phyloP scores from a whole-genome alignment of 108 stramenopile species.

The Cyclostephanos tholiformis region DNA sequence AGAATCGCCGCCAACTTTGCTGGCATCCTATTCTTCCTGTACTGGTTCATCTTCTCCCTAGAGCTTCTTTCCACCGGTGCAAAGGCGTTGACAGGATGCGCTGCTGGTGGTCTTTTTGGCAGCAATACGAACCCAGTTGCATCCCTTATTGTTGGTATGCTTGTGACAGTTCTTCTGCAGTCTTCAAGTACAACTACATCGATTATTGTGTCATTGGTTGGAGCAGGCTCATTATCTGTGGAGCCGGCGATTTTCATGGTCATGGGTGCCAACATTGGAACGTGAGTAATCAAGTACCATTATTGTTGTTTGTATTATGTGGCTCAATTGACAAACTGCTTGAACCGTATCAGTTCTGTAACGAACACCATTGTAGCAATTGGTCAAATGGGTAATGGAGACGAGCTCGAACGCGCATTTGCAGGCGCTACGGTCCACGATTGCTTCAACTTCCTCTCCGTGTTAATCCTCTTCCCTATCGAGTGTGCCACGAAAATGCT shows the following conservation, averaged over 20 bases:
- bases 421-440: constrained; percentile 93
- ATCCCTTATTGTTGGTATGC: constrained; percentile 81
- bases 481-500: constrained; percentile 72
- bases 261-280: constrained; percentile 93
- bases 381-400: constrained; percentile 86
- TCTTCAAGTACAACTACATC: constrained; percentile 89
- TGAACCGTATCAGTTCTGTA: constrained; percentile 27
- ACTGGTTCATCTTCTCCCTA: constrained; percentile 88
- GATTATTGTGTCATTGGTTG: constrained; percentile 84
- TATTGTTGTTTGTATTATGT: not conserved
- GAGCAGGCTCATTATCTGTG: constrained; percentile 66
- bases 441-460: constrained; percentile 89
- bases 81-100: constrained; percentile 85
- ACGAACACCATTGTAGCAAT: constrained; percentile 82
- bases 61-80: constrained; percentile 78
- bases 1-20: constrained; percentile 54
- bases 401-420: constrained; percentile 88
- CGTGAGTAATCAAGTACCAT: constrained; percentile 52
- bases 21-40: constrained; percentile 77
- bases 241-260: constrained; percentile 82
- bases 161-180: constrained; percentile 86
- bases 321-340: not conserved
- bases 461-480: constrained; percentile 78
- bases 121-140: constrained; percentile 87
- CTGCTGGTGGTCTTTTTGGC: constrained; percentile 79